Evolutionary conservation across 768 basidiomycete genomes (phyloP), one percentile per base, ranked within the genome.

Genomic region (Kwoniella botswanensis): DNA sequence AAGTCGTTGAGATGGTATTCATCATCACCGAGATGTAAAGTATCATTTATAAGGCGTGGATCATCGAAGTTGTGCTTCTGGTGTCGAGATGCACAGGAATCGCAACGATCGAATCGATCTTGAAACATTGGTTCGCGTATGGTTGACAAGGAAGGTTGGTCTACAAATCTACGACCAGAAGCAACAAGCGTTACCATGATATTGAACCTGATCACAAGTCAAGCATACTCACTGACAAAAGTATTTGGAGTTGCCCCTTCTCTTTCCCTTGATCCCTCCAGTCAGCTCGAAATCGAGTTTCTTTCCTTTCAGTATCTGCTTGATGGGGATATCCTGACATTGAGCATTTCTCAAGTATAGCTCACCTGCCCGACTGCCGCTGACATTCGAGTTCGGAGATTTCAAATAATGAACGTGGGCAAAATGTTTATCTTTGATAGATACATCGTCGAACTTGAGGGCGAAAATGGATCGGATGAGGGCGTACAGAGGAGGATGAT

Each of bases 301-400:
- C 15, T 22, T 18, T 11, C 53, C 58, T 41, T 57, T 46, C 3
- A 56, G 3, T 12, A 68, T 41, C 43, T 22, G 10, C 44, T 53
- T n/a, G 11, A 63, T 21, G 12, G 57, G 42, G 5, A 75, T 24
- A 41, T 68, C 59, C 21, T 72, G 64, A 43, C 74, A 75, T 18
- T 72, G 71, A 11, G 63, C 64, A 50, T 75, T 54, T 13, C 67
- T 54, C 0, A 75, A 67, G 56, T 72, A 72, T 15, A 70, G 56
- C 46, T 75, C 74, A 6, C 46, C 58, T 5, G 52, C 41, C 43
- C 35, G 22, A 6, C 13, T 11, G 5, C 41, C 3, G 12, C 15
- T 3, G 4, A 43, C 3, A 3, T 26, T 15, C 24, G n/a, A 15
- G 2, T 35, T 62, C 21, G n/a, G 63, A 55, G 44, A 46, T 18